Percentiles rank a stretch among this genome's conserved stretches.
Conservation (phyloP, 1,284 basidiomycete species). For the Leccinum subrobustum region DNA sequence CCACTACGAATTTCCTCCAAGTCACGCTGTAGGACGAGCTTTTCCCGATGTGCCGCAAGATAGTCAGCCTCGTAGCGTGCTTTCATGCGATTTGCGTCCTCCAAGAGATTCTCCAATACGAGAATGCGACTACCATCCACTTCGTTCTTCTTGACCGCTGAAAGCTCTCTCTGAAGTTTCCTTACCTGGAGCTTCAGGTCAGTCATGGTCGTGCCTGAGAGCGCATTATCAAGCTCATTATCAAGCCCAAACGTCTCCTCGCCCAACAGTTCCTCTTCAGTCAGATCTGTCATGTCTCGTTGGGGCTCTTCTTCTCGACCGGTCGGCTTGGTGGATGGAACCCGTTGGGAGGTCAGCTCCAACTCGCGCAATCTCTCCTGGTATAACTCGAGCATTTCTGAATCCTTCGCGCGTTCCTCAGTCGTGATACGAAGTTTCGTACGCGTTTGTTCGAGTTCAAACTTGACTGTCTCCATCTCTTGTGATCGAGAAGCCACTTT, state of each 20-base stretch:
- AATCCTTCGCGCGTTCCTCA: constrained; percentile 75
- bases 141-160: constrained; percentile 70
- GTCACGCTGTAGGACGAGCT: constrained; percentile 77
- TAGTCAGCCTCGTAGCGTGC: constrained; percentile 89
- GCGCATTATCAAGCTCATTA: constrained; percentile 83
- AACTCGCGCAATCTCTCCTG: constrained; percentile 92
- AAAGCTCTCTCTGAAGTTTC: constrained; percentile 81
- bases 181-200: constrained; percentile 86
- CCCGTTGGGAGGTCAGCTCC: constrained; percentile 64
- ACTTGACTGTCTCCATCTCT: constrained; percentile 71
- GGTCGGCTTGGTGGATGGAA: constrained; percentile 25
- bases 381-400: constrained; percentile 84
- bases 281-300: constrained; percentile 34
- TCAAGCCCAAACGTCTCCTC: constrained; percentile 63
- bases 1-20: constrained; percentile 89
- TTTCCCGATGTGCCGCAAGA: constrained; percentile 80
- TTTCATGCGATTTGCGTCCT: constrained; percentile 90
- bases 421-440: constrained; percentile 67
- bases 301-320: constrained; percentile 22
- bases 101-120: constrained; percentile 87
- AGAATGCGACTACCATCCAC: constrained; percentile 73
- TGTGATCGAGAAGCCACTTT: constrained; percentile 64
- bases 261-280: constrained; percentile 42
- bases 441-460: constrained; percentile 75
- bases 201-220: constrained; percentile 85